These are phyloP conservation scores for Apostasia shenzhenica DNA, from an alignment of 106 monocot species.

Conservation along the genomic window DNA sequence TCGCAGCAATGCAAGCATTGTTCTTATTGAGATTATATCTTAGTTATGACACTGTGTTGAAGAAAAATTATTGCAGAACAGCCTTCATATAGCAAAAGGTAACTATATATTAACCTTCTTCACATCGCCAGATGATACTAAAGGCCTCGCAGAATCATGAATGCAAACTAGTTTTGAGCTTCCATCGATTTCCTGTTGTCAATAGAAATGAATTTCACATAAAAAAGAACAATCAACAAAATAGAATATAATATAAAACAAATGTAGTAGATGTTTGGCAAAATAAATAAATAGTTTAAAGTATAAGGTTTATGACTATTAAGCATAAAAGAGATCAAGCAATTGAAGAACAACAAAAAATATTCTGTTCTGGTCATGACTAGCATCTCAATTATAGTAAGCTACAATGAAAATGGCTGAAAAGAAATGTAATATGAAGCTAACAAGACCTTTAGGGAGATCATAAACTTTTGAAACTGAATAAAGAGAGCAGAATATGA, in stretches of 20 bases:
- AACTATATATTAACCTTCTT: constrained; percentile 48
- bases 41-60: no score
- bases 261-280: background rate
- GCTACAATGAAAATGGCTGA: no score
- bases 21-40: no score
- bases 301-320: background rate
- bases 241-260: background rate
- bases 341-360: background rate
- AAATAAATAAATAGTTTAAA: background rate
- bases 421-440: no score
- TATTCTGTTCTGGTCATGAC: background rate
- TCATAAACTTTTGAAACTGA: no score
- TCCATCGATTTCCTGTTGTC: constrained; percentile 76
- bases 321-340: background rate
- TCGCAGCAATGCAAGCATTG: no score
- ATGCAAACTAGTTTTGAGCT: constrained; percentile 86
- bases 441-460: no score
- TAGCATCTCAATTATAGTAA: no score
- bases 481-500: no score
- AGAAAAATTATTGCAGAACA: background rate
- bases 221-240: background rate
- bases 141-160: constrained; percentile 97
- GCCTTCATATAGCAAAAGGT: constrained; percentile 5
- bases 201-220: no score
- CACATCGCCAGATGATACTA: constrained; percentile 57